Conservation (phyloP, 2,329 filamentous ascomycete genomes). For the Phoma sp. region DNA sequence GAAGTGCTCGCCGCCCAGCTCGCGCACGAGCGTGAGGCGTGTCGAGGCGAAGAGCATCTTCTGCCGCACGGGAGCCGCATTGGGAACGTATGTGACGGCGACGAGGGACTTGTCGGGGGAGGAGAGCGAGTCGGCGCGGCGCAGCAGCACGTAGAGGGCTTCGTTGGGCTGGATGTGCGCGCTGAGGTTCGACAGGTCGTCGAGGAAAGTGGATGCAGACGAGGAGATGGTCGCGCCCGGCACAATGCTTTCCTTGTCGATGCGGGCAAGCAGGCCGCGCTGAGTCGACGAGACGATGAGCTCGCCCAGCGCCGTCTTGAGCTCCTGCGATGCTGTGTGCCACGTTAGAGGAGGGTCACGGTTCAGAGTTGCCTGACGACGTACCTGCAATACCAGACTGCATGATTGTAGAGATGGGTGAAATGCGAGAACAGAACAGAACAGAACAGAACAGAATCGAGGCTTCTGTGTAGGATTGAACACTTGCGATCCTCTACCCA, state of each 20-base stretch:
- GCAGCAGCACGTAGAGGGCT: conserved; percentile 77
- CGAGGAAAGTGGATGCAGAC: conserved; percentile 61
- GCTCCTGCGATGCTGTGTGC: conserved; percentile 70
- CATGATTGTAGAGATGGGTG: conserved; percentile 58
- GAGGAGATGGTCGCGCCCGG: conserved; percentile 64
- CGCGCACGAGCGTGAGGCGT: conserved; percentile 74
- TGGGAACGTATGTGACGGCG: conserved; percentile 79
- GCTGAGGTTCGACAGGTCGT: conserved; percentile 68
- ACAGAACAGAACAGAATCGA: too few relatives aligned
- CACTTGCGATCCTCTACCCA: too few relatives aligned
- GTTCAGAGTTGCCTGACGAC: background rate
- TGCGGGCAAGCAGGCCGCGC: conserved; percentile 75
- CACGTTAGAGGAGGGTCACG: background rate
- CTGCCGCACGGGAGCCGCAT: conserved; percentile 77
- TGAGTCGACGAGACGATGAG: conserved; percentile 67
- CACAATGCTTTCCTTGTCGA: conserved; percentile 69
- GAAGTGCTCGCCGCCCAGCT: conserved; percentile 80
- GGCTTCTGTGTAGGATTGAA: too few relatives aligned
- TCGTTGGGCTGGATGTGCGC: conserved; percentile 69
- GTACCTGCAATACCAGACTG: conserved; percentile 80
- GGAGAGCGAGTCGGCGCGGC: conserved; percentile 62
- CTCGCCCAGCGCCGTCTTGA: conserved; percentile 73
- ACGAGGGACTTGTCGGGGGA: conserved; percentile 57
- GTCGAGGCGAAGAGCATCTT: conserved; percentile 88
- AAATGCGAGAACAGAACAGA: background rate